A percentile compares a stretch with the other conserved stretches of the same genome.
These are phyloP conservation scores for Penicillium sp. DNA, from an alignment of 2,329 filamentous ascomycete genomes.

Conservation along the genomic window DNA sequence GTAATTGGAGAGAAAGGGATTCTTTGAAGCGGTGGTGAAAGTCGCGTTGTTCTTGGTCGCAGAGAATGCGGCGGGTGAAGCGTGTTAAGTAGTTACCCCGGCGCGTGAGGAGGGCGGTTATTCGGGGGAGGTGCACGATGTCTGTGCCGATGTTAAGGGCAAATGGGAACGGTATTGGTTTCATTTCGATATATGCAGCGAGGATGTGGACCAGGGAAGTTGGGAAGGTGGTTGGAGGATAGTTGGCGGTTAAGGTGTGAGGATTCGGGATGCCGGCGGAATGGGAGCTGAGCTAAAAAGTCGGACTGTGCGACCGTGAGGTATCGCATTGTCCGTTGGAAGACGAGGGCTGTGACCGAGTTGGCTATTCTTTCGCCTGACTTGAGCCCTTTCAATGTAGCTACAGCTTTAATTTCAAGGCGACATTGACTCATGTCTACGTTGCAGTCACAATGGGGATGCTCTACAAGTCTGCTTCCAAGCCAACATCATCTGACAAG, in stretches of 20 bases:
- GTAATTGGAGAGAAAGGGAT: background rate
- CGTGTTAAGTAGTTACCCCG: slow-evolving; percentile 39
- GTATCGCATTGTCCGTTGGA: background rate
- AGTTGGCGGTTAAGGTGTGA: background rate
- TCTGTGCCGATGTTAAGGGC: slow-evolving; percentile 73
- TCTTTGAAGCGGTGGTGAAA: slow-evolving; percentile 36
- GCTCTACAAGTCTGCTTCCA: background rate
- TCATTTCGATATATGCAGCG: slow-evolving; percentile 25
- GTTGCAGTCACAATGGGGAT: background rate
- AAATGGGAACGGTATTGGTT: slow-evolving; percentile 57
- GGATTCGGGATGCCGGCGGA: background rate
- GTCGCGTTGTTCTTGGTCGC: slow-evolving; percentile 39
- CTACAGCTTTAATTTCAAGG: background rate
- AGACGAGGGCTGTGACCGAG: background rate
- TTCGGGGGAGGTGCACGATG: slow-evolving; percentile 69
- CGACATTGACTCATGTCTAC: background rate
- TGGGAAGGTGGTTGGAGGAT: background rate
- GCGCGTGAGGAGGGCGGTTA: slow-evolving; percentile 58
- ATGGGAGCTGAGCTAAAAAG: background rate
- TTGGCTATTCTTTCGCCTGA: background rate
- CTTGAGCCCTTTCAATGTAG: background rate
- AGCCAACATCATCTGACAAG: background rate
- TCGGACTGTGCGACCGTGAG: background rate
- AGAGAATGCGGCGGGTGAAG: slow-evolving; percentile 44
- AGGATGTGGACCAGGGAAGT: background rate